Base-by-base conservation (phyloP, 116 monocot genomes). In the Thalassia testudinum region DNA sequence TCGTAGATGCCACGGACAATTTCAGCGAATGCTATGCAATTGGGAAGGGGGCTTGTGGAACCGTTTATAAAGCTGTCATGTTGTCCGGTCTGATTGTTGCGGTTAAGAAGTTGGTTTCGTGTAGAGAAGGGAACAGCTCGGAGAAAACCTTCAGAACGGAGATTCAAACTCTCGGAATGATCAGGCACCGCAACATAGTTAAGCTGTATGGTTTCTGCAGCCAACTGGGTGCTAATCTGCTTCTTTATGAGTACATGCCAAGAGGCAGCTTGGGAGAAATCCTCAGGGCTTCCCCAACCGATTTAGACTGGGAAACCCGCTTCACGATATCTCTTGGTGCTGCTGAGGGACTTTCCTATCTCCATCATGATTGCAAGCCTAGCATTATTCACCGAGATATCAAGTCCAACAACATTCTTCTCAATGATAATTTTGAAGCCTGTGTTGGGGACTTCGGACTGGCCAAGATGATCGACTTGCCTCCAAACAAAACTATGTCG, bases 371-470 rank as follows among this genome's bases (percentile, higher is more conserved):
- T 42, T 93, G 92, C 65, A 93, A 80, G 55, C 92, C 92, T 10
- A 70, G 18, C 10, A 93, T 93, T 30, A 87, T 93, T 63, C 92
- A 93, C 68, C 72, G 92, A 48, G 92, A 93, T 69, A 87, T 93
- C 34, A 93, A 93, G 61, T 87, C 92, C 3, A 93, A 78, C 50
- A 93, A 93, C 58, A 93, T 93, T 15, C 58, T 93, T 21, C 73
- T 93, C 23, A 80, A 87, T 67, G 92, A 80, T 43, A 78, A 83
- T 53, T 87, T 72, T 66, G 92, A 83, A 57, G 87, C 92, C 3
- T 87, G 78, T 73, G 92, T 93, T 18, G 92, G 92, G 24, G 92
- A 93, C 62, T 93, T 93, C 62, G 92, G 92, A 19, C 78, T 93
- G 57, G 92, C 92, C 12, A 87, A 86, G 52, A 63, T 87, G 38